Base-by-base conservation (phyloP, 108 stramenopile species). In the Fragilaria crotonensis region DNA sequence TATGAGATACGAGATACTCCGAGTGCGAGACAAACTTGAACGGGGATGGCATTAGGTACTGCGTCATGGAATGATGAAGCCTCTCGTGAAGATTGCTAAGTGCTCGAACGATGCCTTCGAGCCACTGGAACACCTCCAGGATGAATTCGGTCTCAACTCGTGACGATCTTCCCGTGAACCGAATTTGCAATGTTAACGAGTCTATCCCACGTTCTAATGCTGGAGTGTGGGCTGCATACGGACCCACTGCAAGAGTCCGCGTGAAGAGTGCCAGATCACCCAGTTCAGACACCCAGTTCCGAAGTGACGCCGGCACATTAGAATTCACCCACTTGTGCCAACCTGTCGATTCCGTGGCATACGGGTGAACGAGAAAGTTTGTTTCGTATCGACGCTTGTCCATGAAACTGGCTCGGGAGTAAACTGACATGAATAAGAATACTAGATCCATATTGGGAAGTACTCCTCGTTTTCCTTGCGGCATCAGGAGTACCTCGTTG, bases 361-460 rank as follows among this genome's bases (percentile, higher is more conserved):
- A 63, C 25, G 62, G 62, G 58, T 70, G 62, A 30, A 55, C 45
- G 5, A 22, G 28, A 26, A 62, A 20, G 18, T 41, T 28, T 17
- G 33, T 23, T 20, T 45, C 45, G 51, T 56, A 32, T n/a, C 49
- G 49, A 50, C 49, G 49, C 7, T 29, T 26, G 21, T 25, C 25
- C 5, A 57, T 33, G 3, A 48, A 22, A 4, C 18, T 5, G 4
- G 19, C n/a, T n/a, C 59, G 59, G 21, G 48, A 25, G 27, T 33
- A 59, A 17, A 66, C 50, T 30, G 33, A 41, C 28, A n/a, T 74
- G 20, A 66, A 60, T 53, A 85, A 84, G 67, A 84, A 87, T 20
- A 88, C 80, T 45, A 88, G 60, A 70, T 93, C 91, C 50, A 87
- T 57, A 62, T 93, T 93, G 48, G 91, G 91, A 48, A 93, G 60